These are phyloP conservation scores for Limonium bicolor DNA, from an alignment of 148 eudicot genomes.

Conservation along the genomic window DNA sequence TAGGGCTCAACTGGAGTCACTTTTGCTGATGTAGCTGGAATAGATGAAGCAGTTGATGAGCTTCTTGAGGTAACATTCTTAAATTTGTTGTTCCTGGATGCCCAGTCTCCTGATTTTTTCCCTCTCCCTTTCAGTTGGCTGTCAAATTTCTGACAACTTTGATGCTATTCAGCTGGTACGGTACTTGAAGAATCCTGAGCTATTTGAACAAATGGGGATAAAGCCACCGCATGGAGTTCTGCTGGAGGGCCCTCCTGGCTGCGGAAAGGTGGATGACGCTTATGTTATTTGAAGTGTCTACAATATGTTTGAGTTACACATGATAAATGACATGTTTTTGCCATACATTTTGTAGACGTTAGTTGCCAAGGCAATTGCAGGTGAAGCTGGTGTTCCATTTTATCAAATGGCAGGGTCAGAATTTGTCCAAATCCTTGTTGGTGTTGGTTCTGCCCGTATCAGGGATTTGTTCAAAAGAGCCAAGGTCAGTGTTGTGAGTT, in stretches of 20 bases:
- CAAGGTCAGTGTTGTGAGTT: too few species aligned
- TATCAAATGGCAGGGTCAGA: constrained; percentile 99
- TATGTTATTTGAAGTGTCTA: constrained; percentile 1
- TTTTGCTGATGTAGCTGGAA: constrained; percentile 86
- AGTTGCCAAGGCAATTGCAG: constrained; percentile 96
- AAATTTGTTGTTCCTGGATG: background rate
- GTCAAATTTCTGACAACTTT: background rate
- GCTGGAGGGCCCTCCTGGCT: constrained; percentile 93
- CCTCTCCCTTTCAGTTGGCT: background rate
- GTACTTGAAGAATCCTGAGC: constrained; percentile 84
- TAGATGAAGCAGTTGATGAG: constrained; percentile 94
- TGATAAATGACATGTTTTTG: background rate
- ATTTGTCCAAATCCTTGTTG: constrained; percentile 92
- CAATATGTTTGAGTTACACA: background rate
- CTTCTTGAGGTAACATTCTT: constrained; percentile 80
- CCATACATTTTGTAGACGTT: constrained; percentile 68
- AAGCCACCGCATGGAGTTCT: constrained; percentile 96
- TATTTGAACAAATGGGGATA: constrained; percentile 81
- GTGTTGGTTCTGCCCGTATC: constrained; percentile 94
- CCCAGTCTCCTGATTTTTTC: too few species aligned
- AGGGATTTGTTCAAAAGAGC: constrained; percentile 95
- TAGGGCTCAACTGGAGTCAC: constrained; percentile 94
- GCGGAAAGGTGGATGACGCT: constrained; percentile 76
- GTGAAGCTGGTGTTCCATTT: constrained; percentile 98
- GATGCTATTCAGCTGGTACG: constrained; percentile 44